Conservation (phyloP, 2,329 filamentous ascomycete species). For the Amauroascus verrucosus region DNA sequence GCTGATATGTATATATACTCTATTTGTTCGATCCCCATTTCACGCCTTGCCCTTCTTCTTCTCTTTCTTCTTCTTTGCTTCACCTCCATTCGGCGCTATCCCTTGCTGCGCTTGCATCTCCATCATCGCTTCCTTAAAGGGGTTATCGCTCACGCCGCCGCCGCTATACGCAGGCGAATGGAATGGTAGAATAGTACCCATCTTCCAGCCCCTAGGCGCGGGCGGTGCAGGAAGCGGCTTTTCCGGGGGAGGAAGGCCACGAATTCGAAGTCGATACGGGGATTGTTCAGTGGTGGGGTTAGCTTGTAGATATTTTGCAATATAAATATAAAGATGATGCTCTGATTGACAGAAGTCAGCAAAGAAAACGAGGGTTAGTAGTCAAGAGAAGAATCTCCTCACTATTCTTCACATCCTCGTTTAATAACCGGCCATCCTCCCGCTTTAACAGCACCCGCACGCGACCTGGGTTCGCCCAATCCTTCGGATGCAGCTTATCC, state of each 20-base stretch:
- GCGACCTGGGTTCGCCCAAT: slow-evolving; percentile 93
- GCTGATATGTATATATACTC: background rate
- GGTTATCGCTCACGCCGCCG: slow-evolving; percentile 85
- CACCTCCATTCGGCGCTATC: slow-evolving; percentile 41
- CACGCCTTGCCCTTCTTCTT: slow-evolving; percentile 41
- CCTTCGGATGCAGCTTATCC: slow-evolving; percentile 84
- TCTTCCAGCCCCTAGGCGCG: slow-evolving; percentile 81
- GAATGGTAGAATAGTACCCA: slow-evolving; percentile 71
- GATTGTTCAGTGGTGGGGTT: slow-evolving; percentile 67
- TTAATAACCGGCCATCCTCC: slow-evolving; percentile 42
- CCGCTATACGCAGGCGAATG: slow-evolving; percentile 84
- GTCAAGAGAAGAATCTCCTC: slow-evolving; percentile 26
- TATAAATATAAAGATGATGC: slow-evolving; percentile 74
- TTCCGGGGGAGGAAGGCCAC: slow-evolving; percentile 57
- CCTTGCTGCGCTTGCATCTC: slow-evolving; percentile 59
- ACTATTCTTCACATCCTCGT: slow-evolving; percentile 54
- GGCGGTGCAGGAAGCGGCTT: slow-evolving; percentile 64
- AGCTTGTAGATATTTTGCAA: slow-evolving; percentile 63
- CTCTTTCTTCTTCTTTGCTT: slow-evolving; percentile 39
- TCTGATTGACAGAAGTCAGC: slow-evolving; percentile 35
- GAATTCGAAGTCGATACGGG: slow-evolving; percentile 61
- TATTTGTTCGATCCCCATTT: background rate
- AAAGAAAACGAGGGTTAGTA: too few species aligned
- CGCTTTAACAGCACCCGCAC: slow-evolving; percentile 65
- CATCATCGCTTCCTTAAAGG: slow-evolving; percentile 93